These are phyloP conservation scores for Hericium rajendrae DNA, from an alignment of 768 basidiomycete species.

Conservation along the genomic window DNA sequence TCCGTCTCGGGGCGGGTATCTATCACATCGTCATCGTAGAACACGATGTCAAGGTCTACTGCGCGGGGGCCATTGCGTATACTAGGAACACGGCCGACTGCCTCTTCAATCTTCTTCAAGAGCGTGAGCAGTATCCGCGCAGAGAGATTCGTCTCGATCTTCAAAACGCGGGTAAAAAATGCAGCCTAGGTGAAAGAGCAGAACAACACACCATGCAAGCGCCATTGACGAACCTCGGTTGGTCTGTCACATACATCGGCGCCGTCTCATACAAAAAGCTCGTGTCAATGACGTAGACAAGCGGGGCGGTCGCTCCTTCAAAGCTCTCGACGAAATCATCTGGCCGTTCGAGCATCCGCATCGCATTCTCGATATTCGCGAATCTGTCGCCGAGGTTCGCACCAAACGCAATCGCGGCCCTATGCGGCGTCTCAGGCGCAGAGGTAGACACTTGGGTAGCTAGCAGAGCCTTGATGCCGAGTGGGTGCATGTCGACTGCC, in stretches of 20 bases:
- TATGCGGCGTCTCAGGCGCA: conserved; percentile 18
- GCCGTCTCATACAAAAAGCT: conserved; percentile 89
- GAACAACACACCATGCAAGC: conserved; percentile 67
- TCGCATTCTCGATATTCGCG: conserved; percentile 68
- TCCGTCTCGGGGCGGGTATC: conserved; percentile 41
- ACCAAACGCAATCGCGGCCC: conserved; percentile 70
- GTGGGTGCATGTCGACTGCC: background rate
- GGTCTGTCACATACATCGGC: conserved; percentile 94
- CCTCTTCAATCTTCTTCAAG: conserved; percentile 63
- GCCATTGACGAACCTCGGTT: conserved; percentile 82
- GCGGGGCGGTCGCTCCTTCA: conserved; percentile 11
- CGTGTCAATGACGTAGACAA: conserved; percentile 50
- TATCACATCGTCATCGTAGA: conserved; percentile 55
- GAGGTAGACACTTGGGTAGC: background rate
- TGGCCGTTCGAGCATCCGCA: conserved; percentile 57
- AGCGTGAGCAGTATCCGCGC: conserved; percentile 50
- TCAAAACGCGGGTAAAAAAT: background rate
- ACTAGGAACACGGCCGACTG: conserved; percentile 71
- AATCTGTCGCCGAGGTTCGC: conserved; percentile 88
- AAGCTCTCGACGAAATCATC: conserved; percentile 20
- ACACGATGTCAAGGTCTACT: conserved; percentile 81
- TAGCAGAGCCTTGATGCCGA: background rate
- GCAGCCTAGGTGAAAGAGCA: background rate
- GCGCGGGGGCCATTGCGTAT: conserved; percentile 81
- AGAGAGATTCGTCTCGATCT: conserved; percentile 70